Base-by-base conservation (phyloP, 768 basidiomycete genomes). In the Suillus subaureus region DNA sequence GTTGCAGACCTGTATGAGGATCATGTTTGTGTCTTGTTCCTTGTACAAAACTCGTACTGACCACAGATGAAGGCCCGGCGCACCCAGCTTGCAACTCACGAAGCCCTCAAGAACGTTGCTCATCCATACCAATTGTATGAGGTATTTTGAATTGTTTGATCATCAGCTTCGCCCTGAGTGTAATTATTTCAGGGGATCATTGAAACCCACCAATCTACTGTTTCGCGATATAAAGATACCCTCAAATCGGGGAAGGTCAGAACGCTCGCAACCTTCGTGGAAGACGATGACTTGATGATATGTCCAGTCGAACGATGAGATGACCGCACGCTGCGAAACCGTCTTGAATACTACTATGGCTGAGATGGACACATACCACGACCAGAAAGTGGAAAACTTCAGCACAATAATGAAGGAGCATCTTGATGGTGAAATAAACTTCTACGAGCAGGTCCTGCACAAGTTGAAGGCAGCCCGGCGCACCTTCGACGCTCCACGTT, bases 301-400 rank as follows among this genome's bases (percentile, higher is more conserved):
- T n/a, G 12, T 35, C 16, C 72, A 90, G 88, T 74, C 83, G 16
- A 81, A 89, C 69, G 87, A 89, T 57, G 88, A 90, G 21, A 77
- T 89, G 67, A 87, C 87, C 2, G 83, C 86, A 4, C 86, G 94
- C 23, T 94, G 91, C 73, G 94, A 96, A 77, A 95, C 94, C 0
- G 92, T 94, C 8, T 79, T 96, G 33, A 95, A 96, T 74, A 88
- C 87, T 11, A 94, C 93, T 2, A 89, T 94, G 87, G 92, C 94
- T 1, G 93, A 96, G 79, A 88, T 95, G 82, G 90, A 92, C 60
- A 87, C 84, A 1, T 92, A 93, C 69, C 91, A 93, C 72, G 76
- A 79, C 0, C 90, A 93, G 74, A 91, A 93, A 74, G 72, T 75
- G 8, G 90, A 92, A 70, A 92, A 94, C 69, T 88, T 94, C 66